Evolutionary conservation across 176 grass and related monocot species (phyloP), one percentile per base, ranked within the genome.

Genomic region (Calamus simplicifolius): DNA sequence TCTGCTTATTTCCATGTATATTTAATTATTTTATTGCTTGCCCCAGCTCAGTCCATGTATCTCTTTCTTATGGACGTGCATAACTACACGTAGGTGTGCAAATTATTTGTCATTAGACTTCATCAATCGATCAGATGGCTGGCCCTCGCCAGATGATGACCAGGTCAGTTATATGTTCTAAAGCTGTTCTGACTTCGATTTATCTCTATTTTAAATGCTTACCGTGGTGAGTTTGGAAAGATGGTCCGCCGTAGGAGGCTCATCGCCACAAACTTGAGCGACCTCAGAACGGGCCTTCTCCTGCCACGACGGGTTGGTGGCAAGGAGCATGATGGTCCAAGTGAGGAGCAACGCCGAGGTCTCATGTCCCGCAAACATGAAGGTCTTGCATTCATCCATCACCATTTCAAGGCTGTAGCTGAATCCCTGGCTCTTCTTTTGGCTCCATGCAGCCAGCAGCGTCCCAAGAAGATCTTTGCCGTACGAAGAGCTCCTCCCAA

Each of bases 321-420:
- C 83, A 5, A 97, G 74, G 13, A 97, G 75, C 92, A 97, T 97
- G 27, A 97, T 29, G 16, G 92, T 72, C 92, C 92, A 97, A 18
- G 92, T 91, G 50, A 97, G 81, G 16, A 97, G 83, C 69, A 88
- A 69, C 15, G 92, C 92, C 0, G 92, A 80, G 19, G 92, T 97
- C 49, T 97, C 92, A 49, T 97, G 92, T 5, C 92, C 92, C 0
- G 92, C 87, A 51, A 97, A 97, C 71, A 97, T 85, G 83, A 97
- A 97, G 1, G 92, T 97, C 84, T 97, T 97, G 75, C 92, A 91
- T 73, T 97, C 92, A 49, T 97, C 92, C 54, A 91, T 70, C 55
- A 97, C 85, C 69, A 97, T n/a, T 66, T 73, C 54, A 8, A 79
- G 67, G 65, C 80, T 81, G 77, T 91, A 97, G 77, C 83, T 80